phyloP scores from a whole-genome alignment of 495 filamentous ascomycete species.

The Hyphodiscus hymeniophilus region DNA sequence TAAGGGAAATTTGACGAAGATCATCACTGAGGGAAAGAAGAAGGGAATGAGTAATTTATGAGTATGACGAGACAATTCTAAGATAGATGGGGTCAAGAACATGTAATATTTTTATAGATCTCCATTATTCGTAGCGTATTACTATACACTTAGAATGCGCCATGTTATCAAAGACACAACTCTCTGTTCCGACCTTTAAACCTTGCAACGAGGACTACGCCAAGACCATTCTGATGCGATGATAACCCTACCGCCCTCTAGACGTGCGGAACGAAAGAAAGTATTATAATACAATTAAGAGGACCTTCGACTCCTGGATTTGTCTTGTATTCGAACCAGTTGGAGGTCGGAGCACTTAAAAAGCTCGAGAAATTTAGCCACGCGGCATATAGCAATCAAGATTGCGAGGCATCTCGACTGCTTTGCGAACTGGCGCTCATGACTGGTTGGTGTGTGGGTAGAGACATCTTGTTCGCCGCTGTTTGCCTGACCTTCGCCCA shows the following conservation, averaged over 20 bases:
- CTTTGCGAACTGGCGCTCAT: slow-evolving; percentile 91
- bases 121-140: slow-evolving; percentile 21
- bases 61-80: no score
- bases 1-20: slow-evolving; percentile 5
- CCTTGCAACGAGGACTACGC: neutral
- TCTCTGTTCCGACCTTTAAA: neutral
- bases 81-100: no score
- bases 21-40: neutral
- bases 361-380: neutral
- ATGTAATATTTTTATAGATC: slow-evolving; percentile 6
- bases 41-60: neutral
- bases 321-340: neutral
- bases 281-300: slow-evolving; percentile 21
- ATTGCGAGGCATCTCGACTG: slow-evolving; percentile 59
- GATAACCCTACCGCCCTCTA: slow-evolving; percentile 11
- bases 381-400: neutral
- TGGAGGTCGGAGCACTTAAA: neutral
- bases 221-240: slow-evolving; percentile 5
- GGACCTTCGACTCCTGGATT: slow-evolving; percentile 1
- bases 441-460: slow-evolving; percentile 59
- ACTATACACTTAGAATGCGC: slow-evolving; percentile 13
- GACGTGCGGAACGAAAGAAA: slow-evolving; percentile 8
- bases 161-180: neutral
- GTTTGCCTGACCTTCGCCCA: slow-evolving; percentile 83
- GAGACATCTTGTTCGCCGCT: slow-evolving; percentile 47